phyloP scores from a whole-genome alignment of 768 basidiomycete genomes.

The Daedalea quercina region DNA sequence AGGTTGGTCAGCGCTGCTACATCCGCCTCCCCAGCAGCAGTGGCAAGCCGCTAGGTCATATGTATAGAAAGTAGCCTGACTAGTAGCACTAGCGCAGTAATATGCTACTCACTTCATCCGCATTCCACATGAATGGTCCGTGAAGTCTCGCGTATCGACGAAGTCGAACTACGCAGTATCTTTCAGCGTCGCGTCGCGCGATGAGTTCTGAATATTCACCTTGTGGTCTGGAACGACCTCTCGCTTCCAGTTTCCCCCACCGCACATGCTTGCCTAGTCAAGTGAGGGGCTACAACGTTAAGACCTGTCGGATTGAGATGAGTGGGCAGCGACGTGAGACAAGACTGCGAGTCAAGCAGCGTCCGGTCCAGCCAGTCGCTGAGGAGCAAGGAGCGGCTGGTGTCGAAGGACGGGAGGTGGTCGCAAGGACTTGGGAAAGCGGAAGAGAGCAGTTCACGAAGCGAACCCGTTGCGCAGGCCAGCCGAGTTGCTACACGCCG shows the following conservation, averaged over 20 bases:
- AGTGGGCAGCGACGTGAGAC: slow-evolving; percentile 19
- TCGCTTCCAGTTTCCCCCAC: slow-evolving; percentile 89
- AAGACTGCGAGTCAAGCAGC: slow-evolving; percentile 12
- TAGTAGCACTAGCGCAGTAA: too few species aligned
- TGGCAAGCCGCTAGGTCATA: too few species aligned
- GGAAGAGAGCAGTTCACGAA: slow-evolving; percentile 4
- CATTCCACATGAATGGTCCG: slow-evolving; percentile 79
- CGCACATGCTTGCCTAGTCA: slow-evolving; percentile 43
- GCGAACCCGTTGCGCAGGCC: not conserved
- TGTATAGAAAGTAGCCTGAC: too few species aligned
- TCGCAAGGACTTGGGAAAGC: slow-evolving; percentile 9
- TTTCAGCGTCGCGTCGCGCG: not conserved
- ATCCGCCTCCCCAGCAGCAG: not conserved
- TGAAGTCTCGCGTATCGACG: slow-evolving; percentile 89
- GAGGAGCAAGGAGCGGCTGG: slow-evolving; percentile 14
- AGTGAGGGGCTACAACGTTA: slow-evolving; percentile 14
- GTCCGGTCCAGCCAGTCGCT: slow-evolving; percentile 19
- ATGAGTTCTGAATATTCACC: slow-evolving; percentile 37
- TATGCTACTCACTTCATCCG: slow-evolving; percentile 61
- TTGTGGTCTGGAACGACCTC: slow-evolving; percentile 98
- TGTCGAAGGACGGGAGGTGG: slow-evolving; percentile 11
- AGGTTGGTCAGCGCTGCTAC: not conserved
- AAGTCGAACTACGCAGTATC: slow-evolving; percentile 80
- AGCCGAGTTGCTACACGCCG: not conserved
- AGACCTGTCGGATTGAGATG: slow-evolving; percentile 7